A percentile compares a stretch with the other conserved stretches of the same genome.
Conservation (phyloP, 257 asterid genomes). For the Haberlea rhodopensis region DNA sequence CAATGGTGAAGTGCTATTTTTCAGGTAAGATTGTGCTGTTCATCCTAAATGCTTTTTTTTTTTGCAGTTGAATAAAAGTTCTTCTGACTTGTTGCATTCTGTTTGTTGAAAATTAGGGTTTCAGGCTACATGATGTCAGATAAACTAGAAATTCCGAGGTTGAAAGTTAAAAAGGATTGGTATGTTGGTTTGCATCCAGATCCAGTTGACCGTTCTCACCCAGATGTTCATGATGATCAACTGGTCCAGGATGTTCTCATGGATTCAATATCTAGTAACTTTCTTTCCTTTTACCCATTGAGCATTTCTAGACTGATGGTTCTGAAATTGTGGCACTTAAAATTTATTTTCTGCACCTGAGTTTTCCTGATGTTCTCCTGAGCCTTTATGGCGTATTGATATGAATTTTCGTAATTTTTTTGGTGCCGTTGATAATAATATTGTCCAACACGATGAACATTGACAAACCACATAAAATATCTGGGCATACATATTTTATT, state of each 20-base stretch:
- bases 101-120: constrained; percentile 47
- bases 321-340: neutral
- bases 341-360: neutral
- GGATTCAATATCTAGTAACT: constrained; percentile 58
- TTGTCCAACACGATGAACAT: constrained; percentile 19
- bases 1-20: constrained; percentile 94
- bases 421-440: constrained; percentile 5
- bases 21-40: constrained; percentile 55
- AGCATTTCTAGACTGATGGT: constrained; percentile 10
- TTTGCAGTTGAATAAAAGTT: neutral
- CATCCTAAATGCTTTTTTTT: constrained; percentile 16
- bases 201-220: constrained; percentile 88
- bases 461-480: constrained; percentile 3
- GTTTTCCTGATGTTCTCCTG: constrained; percentile 11
- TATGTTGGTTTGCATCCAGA: constrained; percentile 83
- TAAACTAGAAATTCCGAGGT: constrained; percentile 82
- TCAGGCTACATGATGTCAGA: constrained; percentile 96
- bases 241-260: constrained; percentile 60
- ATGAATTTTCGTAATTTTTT: constrained; percentile 4
- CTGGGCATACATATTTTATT: constrained; percentile 6
- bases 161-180: constrained; percentile 94
- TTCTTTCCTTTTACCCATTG: constrained; percentile 16
- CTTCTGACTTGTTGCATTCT: constrained; percentile 18
- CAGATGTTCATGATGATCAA: constrained; percentile 84
- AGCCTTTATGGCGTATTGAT: constrained; percentile 1